phyloP scores from a whole-genome alignment of 345 rosid genomes.

The Salix suchowensis region DNA sequence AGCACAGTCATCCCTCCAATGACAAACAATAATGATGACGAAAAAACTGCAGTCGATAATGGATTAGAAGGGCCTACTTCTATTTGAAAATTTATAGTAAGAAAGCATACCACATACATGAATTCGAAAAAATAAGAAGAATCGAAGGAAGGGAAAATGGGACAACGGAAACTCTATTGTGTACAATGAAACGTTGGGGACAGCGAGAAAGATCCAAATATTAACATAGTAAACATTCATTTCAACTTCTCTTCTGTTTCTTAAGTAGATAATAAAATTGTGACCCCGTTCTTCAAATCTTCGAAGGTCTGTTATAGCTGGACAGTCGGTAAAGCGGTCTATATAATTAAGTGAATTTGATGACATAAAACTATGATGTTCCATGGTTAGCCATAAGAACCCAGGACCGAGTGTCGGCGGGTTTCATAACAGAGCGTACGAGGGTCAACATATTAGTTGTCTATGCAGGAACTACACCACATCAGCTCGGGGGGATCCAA shows the following conservation, averaged over 20 bases:
- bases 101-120: background rate
- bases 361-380: no score
- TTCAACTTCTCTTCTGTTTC: background rate
- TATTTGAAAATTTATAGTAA: background rate
- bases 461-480: no score
- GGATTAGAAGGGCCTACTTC: background rate
- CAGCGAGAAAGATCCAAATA: background rate
- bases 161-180: background rate
- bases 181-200: background rate
- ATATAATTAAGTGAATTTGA: no score
- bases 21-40: conserved; percentile 28
- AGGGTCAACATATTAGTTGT: no score
- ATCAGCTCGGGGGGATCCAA: no score
- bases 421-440: no score
- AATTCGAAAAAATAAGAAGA: background rate
- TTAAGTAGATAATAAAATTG: no score
- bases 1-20: conserved; percentile 30
- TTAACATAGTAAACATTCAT: background rate
- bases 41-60: background rate
- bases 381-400: no score
- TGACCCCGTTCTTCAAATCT: no score
- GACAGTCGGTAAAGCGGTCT: no score
- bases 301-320: no score
- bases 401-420: no score
- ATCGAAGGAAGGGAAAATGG: background rate